A percentile compares a stretch with the other conserved stretches of the same genome.
Conservation (phyloP, 345 rosid species). For the Camelina hispida region DNA sequence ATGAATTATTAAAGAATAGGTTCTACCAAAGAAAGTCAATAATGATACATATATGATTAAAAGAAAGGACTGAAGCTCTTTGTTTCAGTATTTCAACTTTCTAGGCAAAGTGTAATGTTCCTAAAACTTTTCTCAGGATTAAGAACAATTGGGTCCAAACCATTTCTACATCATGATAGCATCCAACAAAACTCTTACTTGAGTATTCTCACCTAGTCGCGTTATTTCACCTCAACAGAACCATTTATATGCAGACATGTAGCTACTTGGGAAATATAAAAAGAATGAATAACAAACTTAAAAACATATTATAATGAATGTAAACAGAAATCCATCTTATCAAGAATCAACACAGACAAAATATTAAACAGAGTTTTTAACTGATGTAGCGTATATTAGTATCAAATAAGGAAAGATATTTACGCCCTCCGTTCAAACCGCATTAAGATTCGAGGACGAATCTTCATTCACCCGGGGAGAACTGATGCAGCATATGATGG, state of each 20-base stretch:
- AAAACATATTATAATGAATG: not conserved
- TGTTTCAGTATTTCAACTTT: constrained; percentile 12
- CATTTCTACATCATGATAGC: constrained; percentile 9
- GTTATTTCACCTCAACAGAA: constrained; percentile 5
- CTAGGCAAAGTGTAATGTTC: constrained; percentile 15
- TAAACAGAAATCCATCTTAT: constrained; percentile 3
- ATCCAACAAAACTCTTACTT: constrained; percentile 15
- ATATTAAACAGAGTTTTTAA: not conserved
- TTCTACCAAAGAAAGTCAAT: constrained; percentile 27
- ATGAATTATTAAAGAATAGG: constrained; percentile 26
- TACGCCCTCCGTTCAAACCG: no score
- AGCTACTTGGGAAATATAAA: not conserved
- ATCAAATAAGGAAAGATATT: no score
- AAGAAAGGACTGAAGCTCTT: not conserved
- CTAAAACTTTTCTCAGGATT: constrained; percentile 20
- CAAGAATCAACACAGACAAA: constrained; percentile 22
- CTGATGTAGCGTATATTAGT: no score
- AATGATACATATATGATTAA: constrained; percentile 19
- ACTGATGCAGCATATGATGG: no score
- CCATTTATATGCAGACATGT: not conserved
- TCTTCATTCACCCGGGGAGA: no score
- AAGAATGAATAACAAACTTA: no score
- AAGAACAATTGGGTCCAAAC: constrained; percentile 11
- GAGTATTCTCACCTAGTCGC: constrained; percentile 6
- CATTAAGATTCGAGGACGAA: no score